Conservation (phyloP, 2,329 filamentous ascomycete genomes). For the Periconia sp. region DNA sequence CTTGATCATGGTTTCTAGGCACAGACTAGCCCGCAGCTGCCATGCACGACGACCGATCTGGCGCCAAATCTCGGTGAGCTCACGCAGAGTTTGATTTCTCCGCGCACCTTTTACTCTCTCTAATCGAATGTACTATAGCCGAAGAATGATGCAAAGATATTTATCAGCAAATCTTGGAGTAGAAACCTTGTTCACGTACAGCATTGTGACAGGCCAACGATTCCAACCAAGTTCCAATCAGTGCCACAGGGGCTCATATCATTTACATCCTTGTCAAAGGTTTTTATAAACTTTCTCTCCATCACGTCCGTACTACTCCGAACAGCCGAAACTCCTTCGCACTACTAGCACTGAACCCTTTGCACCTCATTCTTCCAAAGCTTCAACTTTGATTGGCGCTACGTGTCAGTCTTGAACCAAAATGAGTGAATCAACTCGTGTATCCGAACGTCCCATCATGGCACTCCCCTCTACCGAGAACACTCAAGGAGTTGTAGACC, state of each 20-base stretch:
- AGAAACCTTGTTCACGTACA: not conserved
- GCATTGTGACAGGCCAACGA: constrained; percentile 6
- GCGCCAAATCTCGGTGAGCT: constrained; percentile 27
- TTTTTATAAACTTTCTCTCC: constrained; percentile 18
- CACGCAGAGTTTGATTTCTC: constrained; percentile 21
- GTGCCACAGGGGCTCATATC: too few relatives aligned
- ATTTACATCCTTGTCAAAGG: constrained; percentile 3
- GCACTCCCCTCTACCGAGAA: constrained; percentile 23
- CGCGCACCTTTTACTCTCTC: constrained; percentile 22
- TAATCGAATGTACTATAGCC: constrained; percentile 16
- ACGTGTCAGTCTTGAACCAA: constrained; percentile 16
- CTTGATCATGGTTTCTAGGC: constrained; percentile 27
- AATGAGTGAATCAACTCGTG: constrained; percentile 30
- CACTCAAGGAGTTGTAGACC: constrained; percentile 15
- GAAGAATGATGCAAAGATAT: constrained; percentile 27
- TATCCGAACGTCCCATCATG: constrained; percentile 25
- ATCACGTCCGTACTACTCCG: constrained; percentile 24
- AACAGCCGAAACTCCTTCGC: constrained; percentile 9
- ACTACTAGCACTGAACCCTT: constrained; percentile 10
- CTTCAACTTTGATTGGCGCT: constrained; percentile 28
- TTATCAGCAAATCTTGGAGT: too few relatives aligned
- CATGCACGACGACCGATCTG: constrained; percentile 36
- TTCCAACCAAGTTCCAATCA: constrained; percentile 1
- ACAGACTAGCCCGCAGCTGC: constrained; percentile 27
- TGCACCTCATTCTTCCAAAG: constrained; percentile 7